A percentile compares a stretch with the other conserved stretches of the same genome.
Conservation (phyloP, 75 land plant genomes). For the Chamaecyparis obtusa region DNA sequence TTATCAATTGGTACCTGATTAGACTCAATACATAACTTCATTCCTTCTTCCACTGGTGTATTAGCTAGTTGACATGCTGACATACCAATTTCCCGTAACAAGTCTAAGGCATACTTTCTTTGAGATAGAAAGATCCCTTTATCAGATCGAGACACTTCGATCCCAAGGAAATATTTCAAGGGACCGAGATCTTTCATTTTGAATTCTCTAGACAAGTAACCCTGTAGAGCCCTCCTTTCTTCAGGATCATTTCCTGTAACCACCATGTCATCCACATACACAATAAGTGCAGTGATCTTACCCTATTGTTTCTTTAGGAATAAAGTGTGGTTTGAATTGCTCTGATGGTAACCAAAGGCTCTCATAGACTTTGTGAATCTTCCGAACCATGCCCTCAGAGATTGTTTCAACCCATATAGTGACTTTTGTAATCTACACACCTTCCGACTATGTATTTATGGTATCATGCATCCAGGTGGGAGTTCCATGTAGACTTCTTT, state of each 20-base stretch:
- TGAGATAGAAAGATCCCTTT: constrained; percentile 25
- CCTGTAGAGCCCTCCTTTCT: constrained; percentile 3
- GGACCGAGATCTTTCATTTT: constrained; percentile 4
- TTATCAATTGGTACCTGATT: too few species aligned
- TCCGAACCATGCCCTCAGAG: constrained; percentile 17
- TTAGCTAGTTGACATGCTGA: too few species aligned
- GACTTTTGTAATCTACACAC: constrained; percentile 20
- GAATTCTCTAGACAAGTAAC: background rate
- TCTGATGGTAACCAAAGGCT: background rate
- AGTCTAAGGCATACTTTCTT: constrained; percentile 21
- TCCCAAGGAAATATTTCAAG: constrained; percentile 4
- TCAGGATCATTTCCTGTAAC: constrained; percentile 19
- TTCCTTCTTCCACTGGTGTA: too few species aligned
- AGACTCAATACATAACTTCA: too few species aligned
- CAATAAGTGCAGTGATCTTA: constrained; percentile 1
- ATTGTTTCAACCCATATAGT: constrained; percentile 29
- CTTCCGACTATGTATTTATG: background rate
- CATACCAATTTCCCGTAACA: background rate
- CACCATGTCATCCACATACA: constrained; percentile 34
- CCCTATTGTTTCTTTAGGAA: constrained; percentile 11
- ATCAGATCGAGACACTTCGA: constrained; percentile 16
- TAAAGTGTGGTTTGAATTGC: constrained; percentile 8
- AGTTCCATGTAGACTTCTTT: constrained; percentile 16
- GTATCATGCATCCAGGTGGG: background rate
- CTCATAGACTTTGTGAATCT: background rate